Evolutionary conservation across 345 rosid genomes (phyloP), one percentile per base, ranked within the genome.

Genomic region (Acer campestre): DNA sequence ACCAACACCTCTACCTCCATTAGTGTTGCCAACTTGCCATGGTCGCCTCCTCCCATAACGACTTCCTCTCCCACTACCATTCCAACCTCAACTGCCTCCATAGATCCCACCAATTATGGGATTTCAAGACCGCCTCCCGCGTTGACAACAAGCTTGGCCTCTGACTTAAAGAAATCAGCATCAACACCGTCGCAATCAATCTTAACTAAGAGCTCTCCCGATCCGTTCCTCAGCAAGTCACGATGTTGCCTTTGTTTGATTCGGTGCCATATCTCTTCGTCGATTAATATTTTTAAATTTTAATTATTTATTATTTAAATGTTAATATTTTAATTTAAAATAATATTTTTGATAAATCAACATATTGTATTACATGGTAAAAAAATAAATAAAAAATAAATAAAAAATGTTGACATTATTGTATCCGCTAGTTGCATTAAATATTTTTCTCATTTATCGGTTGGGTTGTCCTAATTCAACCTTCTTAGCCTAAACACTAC

Each of bases 141-240:
- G 95, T 94, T 68, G 98, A 97, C n/a, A 93, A 91, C 87, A 91
- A 91, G 81, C 88, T 92, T 29, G 94, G 90, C 11, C 69, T 90
- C 13, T 94, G 94, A 40, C 77, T 94, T 7, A 84, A 76, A 49
- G 97, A 90, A 31, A 84, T 93, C 65, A 95, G 97, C 17, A 83
- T 94, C 76, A 74, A 70, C 38, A 67, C 70, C 38, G 88, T 94
- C 55, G 70, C 74, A 46, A 82, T 94, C 73, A 88, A 94, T 65
- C 83, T 91, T 1, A 74, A 80, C 40, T 93, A 91, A 63, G 98
- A 93, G 89, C 86, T 89, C 23, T 84, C 97, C 1, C 82, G 97
- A 61, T 97, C 97, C 1, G 44, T 89, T 23, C 90, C 87, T 62
- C 87, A 90, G 70, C 85, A 93, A 17, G 86, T 82, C 79, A 71